A percentile compares a stretch with the other conserved stretches of the same genome.
Evolutionary conservation across 257 asterid species (phyloP).

Genomic region (Solanum arcanum): DNA sequence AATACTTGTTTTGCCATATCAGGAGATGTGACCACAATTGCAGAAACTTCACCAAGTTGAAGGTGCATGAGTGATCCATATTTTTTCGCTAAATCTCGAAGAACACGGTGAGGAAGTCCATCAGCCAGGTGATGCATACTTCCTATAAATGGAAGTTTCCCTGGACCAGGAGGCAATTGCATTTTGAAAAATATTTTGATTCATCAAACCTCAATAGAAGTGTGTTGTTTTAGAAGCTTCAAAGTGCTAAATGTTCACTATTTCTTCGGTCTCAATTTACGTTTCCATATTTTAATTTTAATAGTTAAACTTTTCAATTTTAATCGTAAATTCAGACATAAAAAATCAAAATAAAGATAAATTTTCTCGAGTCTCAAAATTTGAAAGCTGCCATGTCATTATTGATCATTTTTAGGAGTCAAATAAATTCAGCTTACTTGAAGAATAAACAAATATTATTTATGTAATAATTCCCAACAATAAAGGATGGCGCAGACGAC

Average conservation of each 20-base stretch:
- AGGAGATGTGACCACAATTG: background rate
- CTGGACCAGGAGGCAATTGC: background rate
- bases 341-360: no score
- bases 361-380: no score
- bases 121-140: background rate
- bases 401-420: no score
- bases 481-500: no score
- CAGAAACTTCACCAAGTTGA: background rate
- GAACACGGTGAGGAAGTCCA: background rate
- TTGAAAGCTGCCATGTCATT: no score
- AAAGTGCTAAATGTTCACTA: no score
- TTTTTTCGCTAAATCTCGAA: background rate
- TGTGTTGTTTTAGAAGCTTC: background rate
- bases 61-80: background rate
- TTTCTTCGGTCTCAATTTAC: no score
- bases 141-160: background rate
- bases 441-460: no score
- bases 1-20: background rate
- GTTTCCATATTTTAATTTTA: background rate
- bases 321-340: no score
- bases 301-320: no score
- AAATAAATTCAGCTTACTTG: no score
- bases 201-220: background rate
- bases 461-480: no score
- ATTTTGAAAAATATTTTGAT: background rate